Evolutionary conservation across 1,284 basidiomycete species (phyloP).

Genomic region (Ceratobasidium sp.): DNA sequence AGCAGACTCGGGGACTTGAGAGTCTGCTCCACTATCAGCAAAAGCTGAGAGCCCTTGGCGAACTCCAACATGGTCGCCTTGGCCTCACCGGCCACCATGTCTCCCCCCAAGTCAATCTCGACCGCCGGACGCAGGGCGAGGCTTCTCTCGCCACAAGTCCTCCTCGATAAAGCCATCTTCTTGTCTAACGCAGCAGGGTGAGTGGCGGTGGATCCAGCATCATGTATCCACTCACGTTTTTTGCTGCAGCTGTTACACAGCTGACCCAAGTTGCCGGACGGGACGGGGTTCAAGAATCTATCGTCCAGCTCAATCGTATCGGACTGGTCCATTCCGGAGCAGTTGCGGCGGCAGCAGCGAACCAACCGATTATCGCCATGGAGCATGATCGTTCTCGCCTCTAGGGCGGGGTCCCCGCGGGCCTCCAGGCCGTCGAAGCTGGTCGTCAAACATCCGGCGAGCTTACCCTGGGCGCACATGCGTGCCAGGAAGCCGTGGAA

Average conservation of each 20-base stretch:
- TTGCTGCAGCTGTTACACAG: not conserved
- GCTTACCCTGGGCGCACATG: not conserved
- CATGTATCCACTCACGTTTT: not conserved
- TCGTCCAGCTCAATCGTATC: not conserved
- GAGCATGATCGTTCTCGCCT: not conserved
- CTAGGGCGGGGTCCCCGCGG: not conserved
- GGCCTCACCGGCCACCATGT: not conserved
- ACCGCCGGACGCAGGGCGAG: slow-evolving; percentile 14
- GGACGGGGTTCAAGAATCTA: not conserved
- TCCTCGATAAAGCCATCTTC: not conserved
- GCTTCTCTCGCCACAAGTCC: not conserved
- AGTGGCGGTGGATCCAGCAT: not conserved
- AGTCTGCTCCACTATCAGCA: slow-evolving; percentile 5
- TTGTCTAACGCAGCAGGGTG: not conserved
- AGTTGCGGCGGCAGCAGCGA: not conserved
- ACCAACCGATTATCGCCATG: slow-evolving; percentile 22
- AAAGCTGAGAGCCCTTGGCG: not conserved
- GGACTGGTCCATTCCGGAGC: not conserved
- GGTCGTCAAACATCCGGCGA: slow-evolving; percentile 13
- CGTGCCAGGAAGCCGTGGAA: not conserved
- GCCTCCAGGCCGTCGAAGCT: slow-evolving; percentile 30
- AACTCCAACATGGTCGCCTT: not conserved
- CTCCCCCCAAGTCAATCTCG: not conserved
- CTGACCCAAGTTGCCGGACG: too few species aligned
- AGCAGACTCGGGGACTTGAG: not conserved